These are phyloP conservation scores for Kwoniella bestiolae DNA, from an alignment of 768 basidiomycete species.

Conservation along the genomic window DNA sequence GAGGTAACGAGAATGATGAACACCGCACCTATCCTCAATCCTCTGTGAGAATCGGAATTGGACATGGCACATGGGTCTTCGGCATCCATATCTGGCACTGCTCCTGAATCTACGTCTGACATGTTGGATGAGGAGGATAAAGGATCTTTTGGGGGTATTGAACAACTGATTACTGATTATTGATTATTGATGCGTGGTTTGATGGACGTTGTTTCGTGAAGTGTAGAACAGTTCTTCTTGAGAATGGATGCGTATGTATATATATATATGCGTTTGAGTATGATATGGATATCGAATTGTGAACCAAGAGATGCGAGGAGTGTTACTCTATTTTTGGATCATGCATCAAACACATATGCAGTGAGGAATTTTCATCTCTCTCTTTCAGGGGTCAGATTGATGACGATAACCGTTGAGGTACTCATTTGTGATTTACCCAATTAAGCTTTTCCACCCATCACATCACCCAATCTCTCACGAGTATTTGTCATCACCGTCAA, in stretches of 20 bases:
- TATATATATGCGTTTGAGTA: not conserved
- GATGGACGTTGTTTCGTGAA: no score
- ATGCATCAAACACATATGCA: no score
- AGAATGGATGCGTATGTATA: not conserved
- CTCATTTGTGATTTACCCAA: not conserved
- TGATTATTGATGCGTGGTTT: no score
- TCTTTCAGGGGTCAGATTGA: not conserved
- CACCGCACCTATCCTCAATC: slow-evolving; percentile 53
- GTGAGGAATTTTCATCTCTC: not conserved
- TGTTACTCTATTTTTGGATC: not conserved
- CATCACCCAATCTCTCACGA: no score
- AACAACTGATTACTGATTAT: no score
- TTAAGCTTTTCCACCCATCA: no score
- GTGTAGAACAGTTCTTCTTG: no score
- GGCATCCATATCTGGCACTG: not conserved
- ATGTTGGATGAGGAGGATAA: slow-evolving; percentile 1
- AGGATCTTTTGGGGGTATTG: not conserved
- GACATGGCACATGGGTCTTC: slow-evolving; percentile 48
- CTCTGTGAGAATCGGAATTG: slow-evolving; percentile 30
- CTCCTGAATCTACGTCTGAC: slow-evolving; percentile 13
- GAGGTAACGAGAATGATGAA: slow-evolving; percentile 58
- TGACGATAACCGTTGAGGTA: not conserved
- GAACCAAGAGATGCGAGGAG: no score
- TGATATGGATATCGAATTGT: not conserved
- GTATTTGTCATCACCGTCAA: no score